Evolutionary conservation across 139 green algal species (phyloP), one percentile per base, ranked within the genome.

Genomic region (Nannochloris sp.): DNA sequence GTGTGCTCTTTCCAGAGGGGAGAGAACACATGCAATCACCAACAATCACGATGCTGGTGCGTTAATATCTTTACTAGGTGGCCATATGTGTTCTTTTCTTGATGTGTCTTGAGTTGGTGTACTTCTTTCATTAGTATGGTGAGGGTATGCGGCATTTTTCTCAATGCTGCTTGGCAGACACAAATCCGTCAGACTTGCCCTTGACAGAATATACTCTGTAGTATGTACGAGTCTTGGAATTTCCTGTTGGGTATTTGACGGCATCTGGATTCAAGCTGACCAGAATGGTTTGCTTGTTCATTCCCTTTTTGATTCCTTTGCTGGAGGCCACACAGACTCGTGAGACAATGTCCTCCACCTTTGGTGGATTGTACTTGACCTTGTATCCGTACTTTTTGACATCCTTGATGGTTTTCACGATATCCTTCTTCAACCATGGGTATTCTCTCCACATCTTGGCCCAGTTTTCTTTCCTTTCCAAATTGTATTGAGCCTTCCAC

Each of bases 271-370:
- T 53, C 46, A 53, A 23, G n/a, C 46, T 53, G 0, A 53, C 46
- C 1, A 53, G 46, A 11, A 53, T 53, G 1, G 46, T 53, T 23
- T 11, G 16, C 0, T 53, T 53, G 46, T 53, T 53, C 46, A 53
- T 53, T 26, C 46, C 46, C 46, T 53, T 53, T 26, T 53, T 53
- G 0, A 26, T 20, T 20, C 46, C 46, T 11, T 20, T 53, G 46
- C 46, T 53, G 46, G 46, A 53, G n/a, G 46, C 17, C 4, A 53
- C 46, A 23, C 46, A 53, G 16, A 53, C 46, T 23, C 46, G 5
- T 8, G 46, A 53, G n/a, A 53, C 46, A 53, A 53, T 53, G 6
- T 53, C 14, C 46, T 53, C 46, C 46, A 53, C 5, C 46, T 53
- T 26, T 53, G 46, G 46, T 28, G 46, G 46, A 6, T 53, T 53